Evolutionary conservation across 2,329 filamentous ascomycete genomes (phyloP).

Genomic region (Niveomyces coronatus): DNA sequence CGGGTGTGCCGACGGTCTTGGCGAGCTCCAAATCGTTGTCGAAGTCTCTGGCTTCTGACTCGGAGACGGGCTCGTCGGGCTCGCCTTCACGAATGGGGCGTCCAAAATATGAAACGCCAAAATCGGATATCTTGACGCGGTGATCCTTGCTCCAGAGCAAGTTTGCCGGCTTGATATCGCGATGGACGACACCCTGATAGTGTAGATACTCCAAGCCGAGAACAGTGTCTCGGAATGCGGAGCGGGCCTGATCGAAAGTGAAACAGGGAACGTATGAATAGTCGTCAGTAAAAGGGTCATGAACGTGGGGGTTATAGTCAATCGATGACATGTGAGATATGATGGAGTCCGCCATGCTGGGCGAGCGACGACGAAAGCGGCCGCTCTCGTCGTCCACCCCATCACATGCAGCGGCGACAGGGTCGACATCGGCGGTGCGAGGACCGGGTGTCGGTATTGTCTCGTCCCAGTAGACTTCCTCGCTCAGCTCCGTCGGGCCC

Average conservation of each 20-base stretch:
- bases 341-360: conserved; percentile 71
- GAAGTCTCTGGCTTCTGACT: conserved; percentile 76
- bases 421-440: conserved; percentile 40
- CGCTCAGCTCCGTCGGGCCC: conserved; percentile 24
- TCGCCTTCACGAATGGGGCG: conserved; percentile 77
- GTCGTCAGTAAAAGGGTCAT: conserved; percentile 70
- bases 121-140: conserved; percentile 94
- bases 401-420: conserved; percentile 54
- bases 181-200: conserved; percentile 74
- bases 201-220: conserved; percentile 89
- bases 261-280: conserved; percentile 90
- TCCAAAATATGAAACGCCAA: conserved; percentile 95
- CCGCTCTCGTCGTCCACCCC: conserved; percentile 50
- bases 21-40: conserved; percentile 94
- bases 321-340: conserved; percentile 60
- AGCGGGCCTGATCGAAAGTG: conserved; percentile 71
- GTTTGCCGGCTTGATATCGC: conserved; percentile 84
- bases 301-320: conserved; percentile 45
- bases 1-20: conserved; percentile 94
- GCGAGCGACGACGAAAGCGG: conserved; percentile 56
- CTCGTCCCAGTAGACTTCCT: conserved; percentile 31
- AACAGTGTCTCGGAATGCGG: conserved; percentile 84
- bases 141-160: conserved; percentile 77
- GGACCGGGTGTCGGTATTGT: conserved; percentile 45
- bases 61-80: conserved; percentile 60